Conservation (phyloP, 2,329 filamentous ascomycete species). For the Chrysosporium keratinophilum region DNA sequence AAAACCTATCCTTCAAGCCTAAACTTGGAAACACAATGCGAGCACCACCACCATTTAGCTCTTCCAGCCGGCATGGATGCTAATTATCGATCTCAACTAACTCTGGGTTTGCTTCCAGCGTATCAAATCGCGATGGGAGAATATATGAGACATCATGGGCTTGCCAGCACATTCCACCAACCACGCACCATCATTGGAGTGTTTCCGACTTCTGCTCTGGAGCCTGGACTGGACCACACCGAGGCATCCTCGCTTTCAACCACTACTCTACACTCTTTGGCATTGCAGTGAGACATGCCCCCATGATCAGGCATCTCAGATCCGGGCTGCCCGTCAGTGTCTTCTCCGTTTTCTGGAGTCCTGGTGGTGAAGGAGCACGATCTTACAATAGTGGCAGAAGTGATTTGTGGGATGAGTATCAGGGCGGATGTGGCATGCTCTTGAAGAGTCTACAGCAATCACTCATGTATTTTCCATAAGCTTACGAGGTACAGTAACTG, state of each 20-base stretch:
- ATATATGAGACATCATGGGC: neutral
- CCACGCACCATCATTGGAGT: neutral
- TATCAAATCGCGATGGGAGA: neutral
- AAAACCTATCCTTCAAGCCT: neutral
- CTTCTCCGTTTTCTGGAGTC: too few relatives aligned
- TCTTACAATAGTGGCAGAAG: too few relatives aligned
- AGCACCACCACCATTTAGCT: neutral
- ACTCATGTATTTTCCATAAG: too few relatives aligned
- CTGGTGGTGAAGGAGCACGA: too few relatives aligned
- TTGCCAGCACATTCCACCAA: slow-evolving; percentile 8
- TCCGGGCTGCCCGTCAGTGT: too few relatives aligned
- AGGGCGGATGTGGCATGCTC: neutral
- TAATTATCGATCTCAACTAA: neutral
- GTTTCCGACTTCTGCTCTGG: neutral
- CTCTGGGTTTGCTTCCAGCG: neutral
- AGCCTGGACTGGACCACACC: neutral
- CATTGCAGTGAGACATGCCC: neutral
- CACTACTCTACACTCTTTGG: neutral
- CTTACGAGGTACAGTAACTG: neutral
- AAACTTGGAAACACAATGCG: slow-evolving; percentile 3
- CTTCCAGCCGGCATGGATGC: neutral
- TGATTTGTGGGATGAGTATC: too few relatives aligned
- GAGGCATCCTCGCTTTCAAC: neutral
- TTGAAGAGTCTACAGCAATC: neutral
- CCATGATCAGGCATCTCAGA: too few relatives aligned